Conservation (phyloP, 139 green algal species). For the Chlamydomonas asymmetrica region DNA sequence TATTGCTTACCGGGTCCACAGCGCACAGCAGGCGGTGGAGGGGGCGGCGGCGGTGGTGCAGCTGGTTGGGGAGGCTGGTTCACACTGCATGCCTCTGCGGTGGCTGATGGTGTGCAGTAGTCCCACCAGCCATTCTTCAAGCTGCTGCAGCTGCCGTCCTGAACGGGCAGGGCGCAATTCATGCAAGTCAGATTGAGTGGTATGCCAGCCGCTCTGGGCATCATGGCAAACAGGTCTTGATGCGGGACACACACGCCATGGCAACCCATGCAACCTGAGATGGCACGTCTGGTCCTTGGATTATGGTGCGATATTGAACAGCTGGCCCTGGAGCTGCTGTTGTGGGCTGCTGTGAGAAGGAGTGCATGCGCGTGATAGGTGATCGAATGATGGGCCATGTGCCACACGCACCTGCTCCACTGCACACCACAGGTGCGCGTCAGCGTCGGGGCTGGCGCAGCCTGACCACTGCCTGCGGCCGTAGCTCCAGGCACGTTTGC, state of each 20-base stretch:
- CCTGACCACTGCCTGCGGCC: neutral
- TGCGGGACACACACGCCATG: too few relatives aligned
- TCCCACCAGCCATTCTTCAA: slow-evolving; percentile 24
- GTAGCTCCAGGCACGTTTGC: slow-evolving; percentile 3
- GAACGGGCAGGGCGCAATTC: too few relatives aligned
- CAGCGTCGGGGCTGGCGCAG: slow-evolving; percentile 14
- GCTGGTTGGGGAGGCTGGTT: neutral
- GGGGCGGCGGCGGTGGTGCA: neutral
- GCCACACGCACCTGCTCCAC: slow-evolving; percentile 27
- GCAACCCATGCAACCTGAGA: too few relatives aligned
- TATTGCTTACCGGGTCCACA: slow-evolving; percentile 3
- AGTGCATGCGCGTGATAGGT: too few relatives aligned
- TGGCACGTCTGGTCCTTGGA: too few relatives aligned
- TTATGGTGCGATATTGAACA: too few relatives aligned
- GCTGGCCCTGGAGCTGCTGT: too few relatives aligned
- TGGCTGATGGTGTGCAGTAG: neutral
- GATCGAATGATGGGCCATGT: too few relatives aligned
- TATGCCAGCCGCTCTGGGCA: too few relatives aligned
- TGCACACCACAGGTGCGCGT: slow-evolving; percentile 10
- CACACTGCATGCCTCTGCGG: neutral
- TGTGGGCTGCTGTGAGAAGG: too few relatives aligned
- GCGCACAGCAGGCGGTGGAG: neutral
- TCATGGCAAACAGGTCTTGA: too few relatives aligned
- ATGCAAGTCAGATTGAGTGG: too few relatives aligned
- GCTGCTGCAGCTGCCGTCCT: slow-evolving; percentile 29